Evolutionary conservation across 2,329 filamentous ascomycete genomes (phyloP).

Genomic region (Fusarium lateritium): DNA sequence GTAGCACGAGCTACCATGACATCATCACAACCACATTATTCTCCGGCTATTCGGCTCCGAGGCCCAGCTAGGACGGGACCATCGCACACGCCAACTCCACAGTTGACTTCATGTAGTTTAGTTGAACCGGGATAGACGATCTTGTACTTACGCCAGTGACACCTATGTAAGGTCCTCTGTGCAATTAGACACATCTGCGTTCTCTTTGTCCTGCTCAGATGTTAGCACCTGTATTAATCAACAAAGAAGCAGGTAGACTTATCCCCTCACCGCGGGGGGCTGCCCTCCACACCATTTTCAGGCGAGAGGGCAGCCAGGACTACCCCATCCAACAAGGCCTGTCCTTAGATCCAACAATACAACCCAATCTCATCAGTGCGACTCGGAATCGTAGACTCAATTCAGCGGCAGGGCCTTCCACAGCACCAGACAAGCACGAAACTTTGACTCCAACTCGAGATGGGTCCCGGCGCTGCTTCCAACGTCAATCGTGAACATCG

Average conservation of each 20-base stretch:
- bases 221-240: constrained; percentile 47
- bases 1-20: constrained; percentile 31
- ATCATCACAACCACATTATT: constrained; percentile 21
- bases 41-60: constrained; percentile 25
- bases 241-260: constrained; percentile 57
- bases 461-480: constrained; percentile 77
- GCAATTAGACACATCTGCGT: neutral
- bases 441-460: constrained; percentile 95
- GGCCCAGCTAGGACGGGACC: constrained; percentile 4
- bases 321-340: constrained; percentile 52
- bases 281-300: constrained; percentile 65
- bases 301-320: constrained; percentile 66
- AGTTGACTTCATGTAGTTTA: constrained; percentile 3
- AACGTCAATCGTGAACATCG: constrained; percentile 21
- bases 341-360: constrained; percentile 44
- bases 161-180: neutral
- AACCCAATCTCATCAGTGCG: constrained; percentile 39
- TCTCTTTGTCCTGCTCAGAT: constrained; percentile 38
- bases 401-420: constrained; percentile 24
- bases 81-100: constrained; percentile 18
- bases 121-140: constrained; percentile 1
- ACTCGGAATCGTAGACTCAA: constrained; percentile 14
- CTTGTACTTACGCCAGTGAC: neutral
- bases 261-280: constrained; percentile 65
- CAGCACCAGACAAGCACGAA: constrained; percentile 83